A percentile compares a stretch with the other conserved stretches of the same genome.
phyloP scores from a whole-genome alignment of 306 rosid species.

The Malus domestica region DNA sequence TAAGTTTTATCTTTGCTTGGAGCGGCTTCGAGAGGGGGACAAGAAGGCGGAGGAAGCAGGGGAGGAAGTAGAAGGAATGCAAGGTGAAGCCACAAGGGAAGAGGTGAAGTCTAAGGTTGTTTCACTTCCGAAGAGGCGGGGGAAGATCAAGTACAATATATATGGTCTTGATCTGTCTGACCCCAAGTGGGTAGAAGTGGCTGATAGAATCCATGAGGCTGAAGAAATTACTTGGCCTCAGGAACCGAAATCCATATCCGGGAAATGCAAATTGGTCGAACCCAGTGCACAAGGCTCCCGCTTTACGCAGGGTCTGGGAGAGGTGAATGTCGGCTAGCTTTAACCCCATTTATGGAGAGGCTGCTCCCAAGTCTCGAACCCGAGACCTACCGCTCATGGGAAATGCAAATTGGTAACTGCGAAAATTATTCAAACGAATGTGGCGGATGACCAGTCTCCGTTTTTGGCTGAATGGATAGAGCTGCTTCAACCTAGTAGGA shows the following conservation, averaged over 20 bases:
- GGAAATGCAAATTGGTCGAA: conserved; percentile 53
- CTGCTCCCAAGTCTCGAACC: too few relatives aligned
- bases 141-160: conserved; percentile 63
- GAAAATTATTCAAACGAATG: conserved; percentile 42
- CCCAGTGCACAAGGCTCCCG: too few relatives aligned
- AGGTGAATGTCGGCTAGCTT: too few relatives aligned
- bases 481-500: conserved; percentile 63
- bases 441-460: conserved; percentile 39
- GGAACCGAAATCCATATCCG: conserved; percentile 60
- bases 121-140: conserved; percentile 77
- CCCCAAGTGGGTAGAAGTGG: conserved; percentile 71
- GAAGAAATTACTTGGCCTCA: conserved; percentile 55
- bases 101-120: conserved; percentile 32
- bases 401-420: conserved; percentile 56
- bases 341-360: too few relatives aligned
- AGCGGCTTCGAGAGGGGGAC: conserved; percentile 38
- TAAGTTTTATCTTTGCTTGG: conserved; percentile 63
- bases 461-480: conserved; percentile 72
- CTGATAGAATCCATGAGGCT: conserved; percentile 63
- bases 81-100: conserved; percentile 3
- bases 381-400: conserved; percentile 14
- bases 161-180: conserved; percentile 87
- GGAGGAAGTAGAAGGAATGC: conserved; percentile 3
- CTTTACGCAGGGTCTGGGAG: too few relatives aligned
- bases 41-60: conserved; percentile 16